Base-by-base conservation (phyloP, 805 yeast species). In the Maudiozyma saulgeensis region DNA sequence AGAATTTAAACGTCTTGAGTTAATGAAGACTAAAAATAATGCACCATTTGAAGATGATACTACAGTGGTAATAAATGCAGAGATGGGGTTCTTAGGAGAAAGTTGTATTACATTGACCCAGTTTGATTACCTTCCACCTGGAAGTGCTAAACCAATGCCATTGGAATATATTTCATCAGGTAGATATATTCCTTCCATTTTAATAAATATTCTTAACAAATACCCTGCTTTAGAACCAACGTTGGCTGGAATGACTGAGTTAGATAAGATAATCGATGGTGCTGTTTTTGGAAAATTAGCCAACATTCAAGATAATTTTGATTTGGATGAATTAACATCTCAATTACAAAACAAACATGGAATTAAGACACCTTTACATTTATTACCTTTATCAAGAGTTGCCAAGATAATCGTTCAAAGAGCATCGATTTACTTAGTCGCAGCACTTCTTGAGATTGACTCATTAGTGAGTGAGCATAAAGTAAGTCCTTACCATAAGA, bases 81-180 rank as follows among this genome's bases (percentile, higher is more conserved):
- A 63, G 45, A 50, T 59, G n/a, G 67, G 67, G 6, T 63, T 61
- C 46, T 43, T 63, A 12, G 67, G 67, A 26, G 41, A 32, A 19
- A 44, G 45, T 23, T 41, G 52, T 21, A 55, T 63, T 18, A 38
- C 50, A 4, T 46, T 58, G 12, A 49, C 60, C 1, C 47, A 43
- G 18, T 62, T 60, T 50, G 67, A 63, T 46, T 47, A 37, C 21
- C 6, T 4, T 26, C 46, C 46, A 9, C 12, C 35, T 8, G 43
- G 37, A 8, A 6, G 25, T 8, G 23, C 15, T 3, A 46, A 34
- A 37, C 48, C 46, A 13, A 62, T 63, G 66, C 65, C 66, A 1
- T 45, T 62, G n/a, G 67, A 63, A 46, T 55, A 48, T 49, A 54
- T 62, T 18, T 53, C 66, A 1, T 47, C 61, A 1, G 67, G 67